These are phyloP conservation scores for Berberis vulgaris DNA, from an alignment of 164 flowering plant species.

Conservation along the genomic window DNA sequence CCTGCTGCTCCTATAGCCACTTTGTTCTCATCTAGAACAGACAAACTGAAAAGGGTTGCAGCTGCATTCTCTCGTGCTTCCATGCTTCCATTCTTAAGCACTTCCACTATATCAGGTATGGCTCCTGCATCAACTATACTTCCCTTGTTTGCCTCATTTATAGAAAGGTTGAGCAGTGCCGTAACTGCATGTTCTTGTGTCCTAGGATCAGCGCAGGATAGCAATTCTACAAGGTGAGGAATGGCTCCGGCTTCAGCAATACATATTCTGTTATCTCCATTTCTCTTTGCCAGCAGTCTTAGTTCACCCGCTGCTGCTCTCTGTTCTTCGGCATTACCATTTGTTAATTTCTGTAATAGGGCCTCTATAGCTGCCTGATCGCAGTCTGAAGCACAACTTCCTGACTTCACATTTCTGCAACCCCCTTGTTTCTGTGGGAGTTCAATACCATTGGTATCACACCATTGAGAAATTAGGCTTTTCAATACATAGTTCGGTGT, in stretches of 20 bases:
- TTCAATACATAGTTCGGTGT: slow-evolving; percentile 77
- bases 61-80: slow-evolving; percentile 97
- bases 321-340: slow-evolving; percentile 51
- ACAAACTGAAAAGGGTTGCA: slow-evolving; percentile 89
- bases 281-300: slow-evolving; percentile 73
- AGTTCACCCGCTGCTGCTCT: slow-evolving; percentile 85
- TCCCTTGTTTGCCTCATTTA: slow-evolving; percentile 76
- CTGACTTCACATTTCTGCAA: slow-evolving; percentile 32
- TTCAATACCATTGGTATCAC: slow-evolving; percentile 74
- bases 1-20: slow-evolving; percentile 85
- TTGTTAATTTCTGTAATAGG: slow-evolving; percentile 38
- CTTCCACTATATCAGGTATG: slow-evolving; percentile 74
- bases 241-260: slow-evolving; percentile 90
- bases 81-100: slow-evolving; percentile 68
- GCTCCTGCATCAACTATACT: slow-evolving; percentile 77
- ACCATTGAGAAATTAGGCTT: slow-evolving; percentile 75
- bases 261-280: slow-evolving; percentile 68
- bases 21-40: slow-evolving; percentile 85
- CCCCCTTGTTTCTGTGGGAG: slow-evolving; percentile 48
- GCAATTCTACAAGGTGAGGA: slow-evolving; percentile 58
- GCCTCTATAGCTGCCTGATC: slow-evolving; percentile 45
- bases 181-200: slow-evolving; percentile 96
- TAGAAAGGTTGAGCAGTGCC: slow-evolving; percentile 86
- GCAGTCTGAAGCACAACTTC: slow-evolving; percentile 39
- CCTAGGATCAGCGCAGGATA: slow-evolving; percentile 62